Percentiles rank a stretch among this genome's conserved stretches.
Evolutionary conservation across 176 grass and related monocot genomes (phyloP).

Genomic region (Rhipidocladum racemiflorum): DNA sequence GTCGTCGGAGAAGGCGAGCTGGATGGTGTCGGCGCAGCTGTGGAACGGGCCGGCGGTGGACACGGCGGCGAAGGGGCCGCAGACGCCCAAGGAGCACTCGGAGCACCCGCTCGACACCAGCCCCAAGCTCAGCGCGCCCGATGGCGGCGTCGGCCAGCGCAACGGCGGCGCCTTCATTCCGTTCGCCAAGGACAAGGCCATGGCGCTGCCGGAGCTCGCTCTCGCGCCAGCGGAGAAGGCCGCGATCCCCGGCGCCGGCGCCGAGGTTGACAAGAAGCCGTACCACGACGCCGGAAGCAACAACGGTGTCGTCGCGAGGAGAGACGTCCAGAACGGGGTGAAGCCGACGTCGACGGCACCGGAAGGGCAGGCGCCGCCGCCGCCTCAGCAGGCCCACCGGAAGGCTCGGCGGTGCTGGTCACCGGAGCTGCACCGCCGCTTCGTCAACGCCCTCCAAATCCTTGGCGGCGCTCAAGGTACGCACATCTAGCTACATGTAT

Average conservation of each 20-base stretch:
- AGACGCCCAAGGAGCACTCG: conserved; percentile 49
- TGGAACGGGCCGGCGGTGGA: conserved; percentile 57
- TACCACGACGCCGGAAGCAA: conserved; percentile 24
- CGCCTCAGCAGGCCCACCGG: conserved; percentile 50
- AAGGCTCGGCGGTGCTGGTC: conserved; percentile 98
- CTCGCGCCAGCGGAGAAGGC: conserved; percentile 71
- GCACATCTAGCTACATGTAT: not conserved
- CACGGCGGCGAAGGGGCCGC: conserved; percentile 43
- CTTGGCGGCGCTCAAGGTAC: conserved; percentile 95
- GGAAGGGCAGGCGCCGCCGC: conserved; percentile 38
- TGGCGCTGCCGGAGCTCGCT: conserved; percentile 62
- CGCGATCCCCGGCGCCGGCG: not conserved
- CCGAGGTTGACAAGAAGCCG: conserved; percentile 37
- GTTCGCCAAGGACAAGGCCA: conserved; percentile 79
- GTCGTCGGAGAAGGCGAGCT: conserved; percentile 81
- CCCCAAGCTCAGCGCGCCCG: conserved; percentile 42
- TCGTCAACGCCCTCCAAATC: conserved; percentile 96
- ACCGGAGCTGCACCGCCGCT: conserved; percentile 94
- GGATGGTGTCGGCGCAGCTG: conserved; percentile 98
- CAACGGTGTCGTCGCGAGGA: conserved; percentile 30
- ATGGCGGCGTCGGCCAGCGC: conserved; percentile 27
- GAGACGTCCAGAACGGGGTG: conserved; percentile 43
- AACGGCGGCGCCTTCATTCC: conserved; percentile 88
- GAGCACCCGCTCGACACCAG: conserved; percentile 60
- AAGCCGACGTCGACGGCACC: conserved; percentile 17